A percentile compares a stretch with the other conserved stretches of the same genome.
phyloP scores from a whole-genome alignment of 2,329 filamentous ascomycete species.

The Penicillium occitanis region DNA sequence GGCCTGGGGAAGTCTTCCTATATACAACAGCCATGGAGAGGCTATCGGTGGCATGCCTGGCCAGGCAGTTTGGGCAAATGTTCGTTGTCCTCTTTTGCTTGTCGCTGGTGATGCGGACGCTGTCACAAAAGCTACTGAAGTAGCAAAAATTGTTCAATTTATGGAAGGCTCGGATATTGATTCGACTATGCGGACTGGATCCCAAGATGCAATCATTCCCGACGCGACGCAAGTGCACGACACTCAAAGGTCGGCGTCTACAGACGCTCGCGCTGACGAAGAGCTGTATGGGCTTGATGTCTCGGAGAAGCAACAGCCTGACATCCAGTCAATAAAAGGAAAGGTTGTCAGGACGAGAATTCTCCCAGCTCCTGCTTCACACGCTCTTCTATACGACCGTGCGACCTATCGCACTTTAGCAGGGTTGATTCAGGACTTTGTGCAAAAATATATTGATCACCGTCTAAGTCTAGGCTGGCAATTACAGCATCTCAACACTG shows the following conservation, averaged over 20 bases:
- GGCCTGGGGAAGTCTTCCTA: conserved; percentile 69
- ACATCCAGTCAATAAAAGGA: conserved; percentile 25
- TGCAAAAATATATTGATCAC: conserved; percentile 70
- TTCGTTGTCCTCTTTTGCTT: conserved; percentile 73
- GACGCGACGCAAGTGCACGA: conserved; percentile 35
- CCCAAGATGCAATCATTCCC: conserved; percentile 30
- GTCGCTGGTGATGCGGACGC: conserved; percentile 75
- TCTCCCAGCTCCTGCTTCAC: conserved; percentile 74
- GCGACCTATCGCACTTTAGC: conserved; percentile 72
- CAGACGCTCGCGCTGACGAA: conserved; percentile 29
- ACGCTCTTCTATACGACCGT: conserved; percentile 80
- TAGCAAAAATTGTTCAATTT: conserved; percentile 62
- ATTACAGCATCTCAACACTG: conserved; percentile 79
- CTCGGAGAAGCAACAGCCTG: conserved; percentile 4
- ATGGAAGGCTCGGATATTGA: conserved; percentile 34
- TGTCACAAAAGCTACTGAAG: conserved; percentile 70
- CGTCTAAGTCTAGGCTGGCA: conserved; percentile 87
- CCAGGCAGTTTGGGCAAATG: conserved; percentile 66
- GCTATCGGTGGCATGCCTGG: conserved; percentile 67
- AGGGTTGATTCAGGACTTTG: conserved; percentile 79
- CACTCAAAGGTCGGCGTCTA: conserved; percentile 22
- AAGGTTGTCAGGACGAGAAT: conserved; percentile 64
- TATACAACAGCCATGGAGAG: conserved; percentile 52
- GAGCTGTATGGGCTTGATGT: conserved; percentile 29
- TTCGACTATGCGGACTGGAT: conserved; percentile 28